Conservation (phyloP, 2,329 filamentous ascomycete genomes). For the Myriosclerotinia duriaeana region DNA sequence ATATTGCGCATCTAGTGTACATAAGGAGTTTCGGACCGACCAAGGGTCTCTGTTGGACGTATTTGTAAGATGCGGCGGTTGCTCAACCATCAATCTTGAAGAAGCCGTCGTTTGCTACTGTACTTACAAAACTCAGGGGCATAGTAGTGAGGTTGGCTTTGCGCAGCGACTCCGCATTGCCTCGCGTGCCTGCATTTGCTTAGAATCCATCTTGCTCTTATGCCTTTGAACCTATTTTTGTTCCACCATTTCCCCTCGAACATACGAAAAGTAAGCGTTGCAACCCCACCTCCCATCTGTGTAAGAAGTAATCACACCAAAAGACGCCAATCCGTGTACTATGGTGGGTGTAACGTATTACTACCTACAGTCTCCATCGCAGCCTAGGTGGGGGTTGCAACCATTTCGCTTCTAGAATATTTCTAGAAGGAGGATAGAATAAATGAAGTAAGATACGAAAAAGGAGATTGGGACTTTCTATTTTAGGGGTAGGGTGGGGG, state of each 20-base stretch:
- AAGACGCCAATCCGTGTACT: conserved; percentile 2
- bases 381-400: neutral
- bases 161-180: neutral
- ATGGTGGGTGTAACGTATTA: conserved; percentile 7
- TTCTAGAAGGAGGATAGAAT: conserved; percentile 18
- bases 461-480: conserved; percentile 15
- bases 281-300: conserved; percentile 7
- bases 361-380: neutral
- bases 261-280: conserved; percentile 14
- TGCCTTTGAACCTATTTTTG: conserved; percentile 13
- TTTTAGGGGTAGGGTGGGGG: conserved; percentile 9
- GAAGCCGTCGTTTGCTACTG: neutral
- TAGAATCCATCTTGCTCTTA: neutral
- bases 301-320: neutral
- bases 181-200: conserved; percentile 8
- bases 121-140: neutral
- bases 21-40: conserved; percentile 15
- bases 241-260: neutral
- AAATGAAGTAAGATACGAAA: conserved; percentile 10
- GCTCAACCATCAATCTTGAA: neutral
- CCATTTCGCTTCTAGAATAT: conserved; percentile 22
- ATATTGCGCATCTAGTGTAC: conserved; percentile 17
- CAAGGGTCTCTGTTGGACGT: neutral
- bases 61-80: neutral
- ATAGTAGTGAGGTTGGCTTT: neutral